Conservation (phyloP, 805 yeast genomes). For the Hyphopichia homilentoma region DNA sequence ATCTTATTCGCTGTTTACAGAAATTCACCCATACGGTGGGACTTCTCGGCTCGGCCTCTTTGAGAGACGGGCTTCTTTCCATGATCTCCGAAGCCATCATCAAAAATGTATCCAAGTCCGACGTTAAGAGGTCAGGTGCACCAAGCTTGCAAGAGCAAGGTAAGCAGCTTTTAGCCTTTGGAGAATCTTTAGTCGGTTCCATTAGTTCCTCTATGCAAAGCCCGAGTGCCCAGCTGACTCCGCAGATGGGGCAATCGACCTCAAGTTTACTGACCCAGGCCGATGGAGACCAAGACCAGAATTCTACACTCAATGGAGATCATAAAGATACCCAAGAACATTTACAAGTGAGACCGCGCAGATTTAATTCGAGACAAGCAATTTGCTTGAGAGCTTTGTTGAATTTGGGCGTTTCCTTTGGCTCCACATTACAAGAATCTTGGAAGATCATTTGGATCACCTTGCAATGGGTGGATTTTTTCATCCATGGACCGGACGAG, state of each 20-base stretch:
- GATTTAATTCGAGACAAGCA: conserved; percentile 63
- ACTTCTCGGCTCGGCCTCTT: conserved; percentile 49
- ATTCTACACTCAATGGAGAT: not conserved
- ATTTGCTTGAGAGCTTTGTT: conserved; percentile 74
- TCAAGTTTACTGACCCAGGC: not conserved
- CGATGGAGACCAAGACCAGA: not conserved
- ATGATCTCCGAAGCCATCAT: conserved; percentile 25
- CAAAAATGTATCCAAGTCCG: conserved; percentile 7
- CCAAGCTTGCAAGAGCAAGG: conserved; percentile 17
- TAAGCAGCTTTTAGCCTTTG: conserved; percentile 39
- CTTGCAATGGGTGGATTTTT: conserved; percentile 77
- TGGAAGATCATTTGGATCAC: conserved; percentile 65
- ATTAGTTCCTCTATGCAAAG: conserved; percentile 41
- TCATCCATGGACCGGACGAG: conserved; percentile 53
- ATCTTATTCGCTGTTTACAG: conserved; percentile 69
- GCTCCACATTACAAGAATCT: conserved; percentile 60
- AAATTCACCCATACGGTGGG: conserved; percentile 82
- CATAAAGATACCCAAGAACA: not conserved
- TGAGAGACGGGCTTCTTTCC: conserved; percentile 50
- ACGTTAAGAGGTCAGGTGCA: not conserved
- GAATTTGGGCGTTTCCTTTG: conserved; percentile 77
- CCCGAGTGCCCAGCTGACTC: conserved; percentile 1
- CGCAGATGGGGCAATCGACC: not conserved
- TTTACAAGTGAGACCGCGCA: too few species aligned
- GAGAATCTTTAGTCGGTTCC: conserved; percentile 52